Evolutionary conservation across 2,329 filamentous ascomycete species (phyloP).

Genomic region (Zelopaecilomyces penicillatus): DNA sequence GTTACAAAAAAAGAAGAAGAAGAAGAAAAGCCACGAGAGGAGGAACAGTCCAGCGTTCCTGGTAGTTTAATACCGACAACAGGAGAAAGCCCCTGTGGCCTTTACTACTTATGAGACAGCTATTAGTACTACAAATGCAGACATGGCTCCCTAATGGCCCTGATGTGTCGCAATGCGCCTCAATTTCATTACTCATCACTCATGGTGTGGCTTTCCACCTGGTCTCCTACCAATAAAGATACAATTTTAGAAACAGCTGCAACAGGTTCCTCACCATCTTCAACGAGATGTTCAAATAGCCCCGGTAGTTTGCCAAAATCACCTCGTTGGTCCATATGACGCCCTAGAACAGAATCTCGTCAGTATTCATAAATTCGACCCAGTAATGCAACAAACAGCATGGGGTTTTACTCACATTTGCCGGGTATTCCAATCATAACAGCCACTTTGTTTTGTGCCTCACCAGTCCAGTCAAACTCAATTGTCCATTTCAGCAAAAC

Average conservation of each 20-base stretch:
- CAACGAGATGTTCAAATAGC: conserved; percentile 52
- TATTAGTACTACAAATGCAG: too few species aligned
- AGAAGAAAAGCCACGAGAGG: too few species aligned
- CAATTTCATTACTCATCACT: conserved; percentile 7
- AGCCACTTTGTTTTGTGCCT: conserved; percentile 51
- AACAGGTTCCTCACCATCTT: conserved; percentile 45
- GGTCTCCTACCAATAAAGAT: conserved; percentile 47
- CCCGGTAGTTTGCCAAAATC: conserved; percentile 49
- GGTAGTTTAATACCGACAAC: too few species aligned
- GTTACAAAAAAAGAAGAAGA: conserved; percentile 1
- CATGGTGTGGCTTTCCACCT: conserved; percentile 9
- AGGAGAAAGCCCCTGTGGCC: too few species aligned
- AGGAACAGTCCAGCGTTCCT: too few species aligned
- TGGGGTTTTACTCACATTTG: conserved; percentile 47
- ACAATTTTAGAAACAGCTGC: conserved; percentile 51
- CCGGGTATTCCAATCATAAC: conserved; percentile 49
- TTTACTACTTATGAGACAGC: too few species aligned
- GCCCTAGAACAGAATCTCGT: conserved; percentile 38
- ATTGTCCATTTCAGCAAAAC: conserved; percentile 55
- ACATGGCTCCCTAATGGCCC: too few species aligned
- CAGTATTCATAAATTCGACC: conserved; percentile 8
- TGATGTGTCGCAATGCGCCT: too few species aligned
- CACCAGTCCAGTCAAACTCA: conserved; percentile 64
- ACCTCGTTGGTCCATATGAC: conserved; percentile 47
- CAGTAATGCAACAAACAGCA: not conserved